These are phyloP conservation scores for Nyssa sinensis DNA, from an alignment of 148 eudicot genomes.

Conservation along the genomic window DNA sequence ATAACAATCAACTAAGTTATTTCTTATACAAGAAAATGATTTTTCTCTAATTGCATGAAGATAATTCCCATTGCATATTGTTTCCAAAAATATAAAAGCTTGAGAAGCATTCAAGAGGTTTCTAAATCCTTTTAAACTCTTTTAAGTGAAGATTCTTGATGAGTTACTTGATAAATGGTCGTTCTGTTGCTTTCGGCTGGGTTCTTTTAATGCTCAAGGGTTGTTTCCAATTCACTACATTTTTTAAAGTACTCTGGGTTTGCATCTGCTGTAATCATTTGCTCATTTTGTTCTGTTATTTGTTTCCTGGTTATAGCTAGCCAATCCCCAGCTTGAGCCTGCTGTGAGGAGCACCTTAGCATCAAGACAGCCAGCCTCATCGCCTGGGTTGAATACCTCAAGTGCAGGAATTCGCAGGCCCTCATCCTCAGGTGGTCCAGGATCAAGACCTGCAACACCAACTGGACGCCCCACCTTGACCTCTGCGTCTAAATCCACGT, in stretches of 20 bases:
- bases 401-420: slow-evolving; percentile 29
- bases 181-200: not conserved
- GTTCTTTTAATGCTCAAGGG: not conserved
- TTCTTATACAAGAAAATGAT: not conserved
- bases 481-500: slow-evolving; percentile 26
- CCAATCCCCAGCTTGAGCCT: slow-evolving; percentile 15
- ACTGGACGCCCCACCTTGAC: slow-evolving; percentile 28
- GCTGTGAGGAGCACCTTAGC: slow-evolving; percentile 15
- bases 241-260: not conserved
- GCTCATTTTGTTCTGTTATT: not conserved
- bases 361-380: slow-evolving; percentile 16
- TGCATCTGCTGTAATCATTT: not conserved
- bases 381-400: slow-evolving; percentile 19
- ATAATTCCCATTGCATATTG: not conserved
- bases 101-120: not conserved
- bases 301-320: slow-evolving; percentile 28
- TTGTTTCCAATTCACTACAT: not conserved
- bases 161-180: not conserved
- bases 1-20: not conserved
- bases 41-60: not conserved
- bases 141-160: not conserved
- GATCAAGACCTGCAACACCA: slow-evolving; percentile 41
- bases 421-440: slow-evolving; percentile 30
- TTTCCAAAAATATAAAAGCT: not conserved
- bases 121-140: too few species aligned